Conservation (phyloP, 331 rosid species). For the Acacia concinna region DNA sequence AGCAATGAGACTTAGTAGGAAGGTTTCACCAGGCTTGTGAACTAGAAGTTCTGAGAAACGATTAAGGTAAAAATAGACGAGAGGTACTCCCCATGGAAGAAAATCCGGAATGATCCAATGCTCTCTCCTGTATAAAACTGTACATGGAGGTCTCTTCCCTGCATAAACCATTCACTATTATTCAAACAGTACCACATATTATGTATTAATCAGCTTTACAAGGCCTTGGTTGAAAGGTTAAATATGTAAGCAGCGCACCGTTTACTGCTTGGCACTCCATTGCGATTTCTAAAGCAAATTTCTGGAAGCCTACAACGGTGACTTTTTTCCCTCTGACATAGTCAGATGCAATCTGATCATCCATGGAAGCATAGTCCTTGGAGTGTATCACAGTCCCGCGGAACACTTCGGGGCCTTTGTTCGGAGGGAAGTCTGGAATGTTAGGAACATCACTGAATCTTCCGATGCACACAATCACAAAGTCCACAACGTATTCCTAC, state of each 20-base stretch:
- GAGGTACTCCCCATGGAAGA: conserved; percentile 72
- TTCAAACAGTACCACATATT: not conserved
- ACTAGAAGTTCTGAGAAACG: conserved; percentile 66
- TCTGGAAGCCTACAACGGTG: conserved; percentile 63
- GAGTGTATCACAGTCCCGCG: conserved; percentile 64
- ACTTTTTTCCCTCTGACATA: conserved; percentile 48
- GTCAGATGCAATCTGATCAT: conserved; percentile 40
- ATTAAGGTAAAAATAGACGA: conserved; percentile 45
- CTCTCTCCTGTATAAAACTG: conserved; percentile 46
- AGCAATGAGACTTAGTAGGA: conserved; percentile 54
- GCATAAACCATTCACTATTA: conserved; percentile 9
- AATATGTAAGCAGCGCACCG: conserved; percentile 29
- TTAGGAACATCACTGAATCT: conserved; percentile 76
- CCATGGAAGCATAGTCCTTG: conserved; percentile 61
- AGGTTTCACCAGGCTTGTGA: conserved; percentile 68
- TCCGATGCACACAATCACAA: conserved; percentile 69
- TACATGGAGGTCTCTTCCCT: conserved; percentile 62
- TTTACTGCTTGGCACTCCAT: conserved; percentile 63
- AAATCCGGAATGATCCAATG: conserved; percentile 61
- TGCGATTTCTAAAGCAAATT: conserved; percentile 62
- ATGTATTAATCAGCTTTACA: not conserved
- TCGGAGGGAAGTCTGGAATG: conserved; percentile 64
- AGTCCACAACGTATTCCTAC: conserved; percentile 48
- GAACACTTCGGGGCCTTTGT: conserved; percentile 54
- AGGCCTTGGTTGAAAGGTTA: not conserved